phyloP scores from a whole-genome alignment of 139 green algal species.

The Zygnema cylindricum region DNA sequence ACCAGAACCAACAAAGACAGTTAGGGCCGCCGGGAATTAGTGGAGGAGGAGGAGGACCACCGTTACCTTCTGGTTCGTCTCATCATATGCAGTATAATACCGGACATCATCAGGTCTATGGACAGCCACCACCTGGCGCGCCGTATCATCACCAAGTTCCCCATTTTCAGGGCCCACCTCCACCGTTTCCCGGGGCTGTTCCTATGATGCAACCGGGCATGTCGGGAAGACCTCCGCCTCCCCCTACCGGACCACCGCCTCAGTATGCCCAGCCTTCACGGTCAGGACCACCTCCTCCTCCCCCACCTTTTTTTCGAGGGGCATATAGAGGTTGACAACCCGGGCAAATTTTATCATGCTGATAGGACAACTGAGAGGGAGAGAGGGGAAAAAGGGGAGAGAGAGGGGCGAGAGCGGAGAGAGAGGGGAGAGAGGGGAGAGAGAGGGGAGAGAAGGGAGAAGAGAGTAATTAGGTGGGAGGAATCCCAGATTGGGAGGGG shows the following conservation, averaged over 20 bases:
- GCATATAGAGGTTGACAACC: neutral
- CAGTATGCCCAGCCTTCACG: neutral
- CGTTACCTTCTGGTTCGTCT: neutral
- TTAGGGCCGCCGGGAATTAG: neutral
- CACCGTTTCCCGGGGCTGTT: neutral
- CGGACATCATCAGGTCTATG: neutral
- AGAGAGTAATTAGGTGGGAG: neutral
- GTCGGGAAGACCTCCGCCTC: neutral
- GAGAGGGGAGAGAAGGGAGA: neutral
- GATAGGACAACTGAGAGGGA: slow-evolving; percentile 1
- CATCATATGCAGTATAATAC: neutral
- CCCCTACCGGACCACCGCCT: neutral
- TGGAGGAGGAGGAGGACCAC: neutral
- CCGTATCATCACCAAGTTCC: neutral
- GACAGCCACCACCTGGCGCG: slow-evolving; percentile 6
- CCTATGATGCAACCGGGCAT: neutral
- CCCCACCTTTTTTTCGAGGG: neutral
- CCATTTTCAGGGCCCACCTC: neutral
- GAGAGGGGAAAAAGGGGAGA: neutral
- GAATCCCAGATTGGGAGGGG: neutral
- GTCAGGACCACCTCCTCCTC: neutral
- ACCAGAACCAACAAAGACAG: slow-evolving; percentile 1
- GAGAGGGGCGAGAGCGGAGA: neutral
- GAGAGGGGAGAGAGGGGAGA: neutral
- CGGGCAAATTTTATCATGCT: no score